phyloP scores from a whole-genome alignment of 2,329 filamentous ascomycete genomes.

The Cladophialophora psammophila region DNA sequence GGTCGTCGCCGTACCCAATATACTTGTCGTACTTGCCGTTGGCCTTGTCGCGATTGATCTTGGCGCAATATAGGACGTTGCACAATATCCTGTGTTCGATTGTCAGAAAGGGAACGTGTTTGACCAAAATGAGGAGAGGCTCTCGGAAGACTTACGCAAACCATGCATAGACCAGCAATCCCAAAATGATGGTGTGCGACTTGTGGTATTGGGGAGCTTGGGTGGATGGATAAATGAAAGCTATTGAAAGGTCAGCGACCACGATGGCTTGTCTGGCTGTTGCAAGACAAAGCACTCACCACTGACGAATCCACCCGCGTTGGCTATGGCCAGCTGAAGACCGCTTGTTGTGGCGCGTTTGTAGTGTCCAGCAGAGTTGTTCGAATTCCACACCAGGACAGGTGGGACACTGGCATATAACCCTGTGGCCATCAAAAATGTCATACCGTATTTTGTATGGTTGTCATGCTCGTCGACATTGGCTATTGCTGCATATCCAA shows the following conservation, averaged over 20 bases:
- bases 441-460: constrained; percentile 69
- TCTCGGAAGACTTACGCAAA: constrained; percentile 61
- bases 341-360: constrained; percentile 68
- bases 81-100: constrained; percentile 57
- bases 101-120: constrained; percentile 34
- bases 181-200: constrained; percentile 68
- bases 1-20: constrained; percentile 66
- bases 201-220: constrained; percentile 66
- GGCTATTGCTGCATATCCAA: constrained; percentile 70
- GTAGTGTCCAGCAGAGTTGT: constrained; percentile 73
- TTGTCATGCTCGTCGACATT: constrained; percentile 56
- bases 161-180: constrained; percentile 68
- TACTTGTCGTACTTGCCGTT: constrained; percentile 66
- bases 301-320: constrained; percentile 71
- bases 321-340: constrained; percentile 70
- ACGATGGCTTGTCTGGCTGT: not conserved
- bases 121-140: not conserved
- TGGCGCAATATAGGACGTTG: constrained; percentile 69
- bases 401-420: constrained; percentile 69
- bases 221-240: constrained; percentile 66
- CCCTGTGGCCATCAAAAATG: constrained; percentile 71
- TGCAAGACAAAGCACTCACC: constrained; percentile 10
- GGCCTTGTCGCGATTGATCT: constrained; percentile 69
- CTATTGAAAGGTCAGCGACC: constrained; percentile 41
- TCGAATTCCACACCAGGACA: constrained; percentile 70